Percentiles rank a stretch among this genome's conserved stretches.
Conservation (phyloP, 208 protist species). For the Trypanosoma vivax region DNA sequence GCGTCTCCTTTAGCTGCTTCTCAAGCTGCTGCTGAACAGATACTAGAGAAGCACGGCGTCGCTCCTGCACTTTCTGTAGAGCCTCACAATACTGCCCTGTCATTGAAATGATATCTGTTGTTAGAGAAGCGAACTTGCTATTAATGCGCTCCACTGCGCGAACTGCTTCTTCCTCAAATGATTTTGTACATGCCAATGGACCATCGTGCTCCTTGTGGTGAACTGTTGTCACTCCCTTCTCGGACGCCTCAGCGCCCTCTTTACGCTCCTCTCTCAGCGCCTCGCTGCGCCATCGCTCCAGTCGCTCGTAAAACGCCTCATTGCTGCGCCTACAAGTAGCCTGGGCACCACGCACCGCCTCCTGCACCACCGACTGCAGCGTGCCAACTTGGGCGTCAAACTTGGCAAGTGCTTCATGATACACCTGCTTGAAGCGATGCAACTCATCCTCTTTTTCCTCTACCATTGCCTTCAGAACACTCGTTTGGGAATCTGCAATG, state of each 20-base stretch:
- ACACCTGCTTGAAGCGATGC: conserved; percentile 51
- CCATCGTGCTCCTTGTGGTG: conserved; percentile 4
- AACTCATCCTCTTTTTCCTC: conserved; percentile 74
- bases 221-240: conserved; percentile 16
- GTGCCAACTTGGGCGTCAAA: conserved; percentile 58
- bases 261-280: conserved; percentile 27
- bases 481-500: conserved; percentile 70
- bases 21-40: not conserved
- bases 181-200: not conserved
- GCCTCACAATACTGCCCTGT: not conserved
- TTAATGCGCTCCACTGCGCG: conserved; percentile 18
- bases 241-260: conserved; percentile 9
- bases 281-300: conserved; percentile 42
- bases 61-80: conserved; percentile 6
- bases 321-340: conserved; percentile 26
- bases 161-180: conserved; percentile 3
- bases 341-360: conserved; percentile 35
- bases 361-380: conserved; percentile 57
- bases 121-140: conserved; percentile 2
- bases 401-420: conserved; percentile 63
- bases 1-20: conserved; percentile 5
- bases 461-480: conserved; percentile 51
- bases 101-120: conserved; percentile 5
- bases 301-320: conserved; percentile 22
- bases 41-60: conserved; percentile 12